Conservation (phyloP, 2,329 filamentous ascomycete genomes). For the Biscogniauxia mediterranea region DNA sequence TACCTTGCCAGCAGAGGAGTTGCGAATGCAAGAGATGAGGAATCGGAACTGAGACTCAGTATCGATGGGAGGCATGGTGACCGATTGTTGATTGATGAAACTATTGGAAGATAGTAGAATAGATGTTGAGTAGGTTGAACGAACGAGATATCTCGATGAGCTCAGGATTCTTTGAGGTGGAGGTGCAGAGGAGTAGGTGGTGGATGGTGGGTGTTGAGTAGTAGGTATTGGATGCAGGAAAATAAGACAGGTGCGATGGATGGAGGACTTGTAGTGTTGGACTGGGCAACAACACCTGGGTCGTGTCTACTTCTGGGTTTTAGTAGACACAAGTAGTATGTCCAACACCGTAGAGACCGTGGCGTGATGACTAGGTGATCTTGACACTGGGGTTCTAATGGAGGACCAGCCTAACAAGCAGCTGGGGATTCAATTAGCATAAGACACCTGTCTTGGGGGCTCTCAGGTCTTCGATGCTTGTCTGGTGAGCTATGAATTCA, state of each 20-base stretch:
- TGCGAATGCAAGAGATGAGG: constrained; percentile 63
- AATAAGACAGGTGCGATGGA: not conserved
- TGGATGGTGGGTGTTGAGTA: no score
- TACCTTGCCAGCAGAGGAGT: constrained; percentile 60
- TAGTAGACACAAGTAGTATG: not conserved
- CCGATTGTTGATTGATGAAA: not conserved
- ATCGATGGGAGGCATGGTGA: constrained; percentile 49
- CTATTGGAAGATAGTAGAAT: not conserved
- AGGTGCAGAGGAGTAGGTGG: no score
- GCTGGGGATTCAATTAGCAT: not conserved
- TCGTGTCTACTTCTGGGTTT: not conserved
- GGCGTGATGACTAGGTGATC: not conserved
- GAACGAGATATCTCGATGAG: not conserved
- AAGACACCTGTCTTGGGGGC: not conserved
- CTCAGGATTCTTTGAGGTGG: not conserved
- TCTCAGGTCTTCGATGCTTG: not conserved
- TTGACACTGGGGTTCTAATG: not conserved
- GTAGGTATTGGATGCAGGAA: not conserved
- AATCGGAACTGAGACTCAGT: constrained; percentile 61
- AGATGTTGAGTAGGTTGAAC: not conserved
- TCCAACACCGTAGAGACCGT: not conserved
- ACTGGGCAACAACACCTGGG: no score
- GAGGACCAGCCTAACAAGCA: not conserved
- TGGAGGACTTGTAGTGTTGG: not conserved
- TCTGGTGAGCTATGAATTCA: not conserved